These are phyloP conservation scores for Carpinus viminea DNA, from an alignment of 306 rosid genomes.

Conservation along the genomic window DNA sequence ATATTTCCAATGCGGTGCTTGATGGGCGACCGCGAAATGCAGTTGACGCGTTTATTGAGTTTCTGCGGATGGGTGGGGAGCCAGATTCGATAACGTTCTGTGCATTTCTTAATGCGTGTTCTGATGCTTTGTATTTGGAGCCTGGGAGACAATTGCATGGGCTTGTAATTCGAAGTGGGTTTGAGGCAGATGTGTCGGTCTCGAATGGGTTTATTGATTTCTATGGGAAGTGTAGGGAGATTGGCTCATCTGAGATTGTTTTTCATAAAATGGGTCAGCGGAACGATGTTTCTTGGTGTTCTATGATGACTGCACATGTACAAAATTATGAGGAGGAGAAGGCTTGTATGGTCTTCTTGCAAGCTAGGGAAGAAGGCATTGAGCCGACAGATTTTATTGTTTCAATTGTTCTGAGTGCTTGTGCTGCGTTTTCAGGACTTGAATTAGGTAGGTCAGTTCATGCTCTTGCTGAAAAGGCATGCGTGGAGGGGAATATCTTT, in stretches of 20 bases:
- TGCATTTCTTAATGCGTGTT: slow-evolving; percentile 81
- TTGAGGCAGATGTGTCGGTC: slow-evolving; percentile 53
- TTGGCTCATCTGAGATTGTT: slow-evolving; percentile 54
- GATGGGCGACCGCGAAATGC: slow-evolving; percentile 47
- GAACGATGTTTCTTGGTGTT: slow-evolving; percentile 81
- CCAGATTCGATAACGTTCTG: slow-evolving; percentile 70
- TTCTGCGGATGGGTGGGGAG: slow-evolving; percentile 53
- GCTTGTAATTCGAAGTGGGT: slow-evolving; percentile 50
- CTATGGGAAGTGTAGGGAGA: slow-evolving; percentile 73
- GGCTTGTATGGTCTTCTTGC: slow-evolving; percentile 64
- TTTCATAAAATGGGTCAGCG: slow-evolving; percentile 44
- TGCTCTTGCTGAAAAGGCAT: slow-evolving; percentile 64
- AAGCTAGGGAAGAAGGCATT: slow-evolving; percentile 51
- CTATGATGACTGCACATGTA: slow-evolving; percentile 64
- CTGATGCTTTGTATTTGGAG: slow-evolving; percentile 43
- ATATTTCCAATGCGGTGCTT: slow-evolving; percentile 74
- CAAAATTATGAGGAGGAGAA: slow-evolving; percentile 74
- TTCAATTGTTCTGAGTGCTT: slow-evolving; percentile 74
- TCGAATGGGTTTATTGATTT: slow-evolving; percentile 79
- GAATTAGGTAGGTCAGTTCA: slow-evolving; percentile 81
- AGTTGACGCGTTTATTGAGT: slow-evolving; percentile 48
- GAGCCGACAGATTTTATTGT: slow-evolving; percentile 77
- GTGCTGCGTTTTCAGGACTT: slow-evolving; percentile 71
- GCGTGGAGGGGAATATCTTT: slow-evolving; percentile 70
- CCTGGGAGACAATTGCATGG: slow-evolving; percentile 73